Percentiles rank a stretch among this genome's conserved stretches.
Conservation (phyloP, 495 filamentous ascomycete species). For the Diplogelasinospora grovesii region DNA sequence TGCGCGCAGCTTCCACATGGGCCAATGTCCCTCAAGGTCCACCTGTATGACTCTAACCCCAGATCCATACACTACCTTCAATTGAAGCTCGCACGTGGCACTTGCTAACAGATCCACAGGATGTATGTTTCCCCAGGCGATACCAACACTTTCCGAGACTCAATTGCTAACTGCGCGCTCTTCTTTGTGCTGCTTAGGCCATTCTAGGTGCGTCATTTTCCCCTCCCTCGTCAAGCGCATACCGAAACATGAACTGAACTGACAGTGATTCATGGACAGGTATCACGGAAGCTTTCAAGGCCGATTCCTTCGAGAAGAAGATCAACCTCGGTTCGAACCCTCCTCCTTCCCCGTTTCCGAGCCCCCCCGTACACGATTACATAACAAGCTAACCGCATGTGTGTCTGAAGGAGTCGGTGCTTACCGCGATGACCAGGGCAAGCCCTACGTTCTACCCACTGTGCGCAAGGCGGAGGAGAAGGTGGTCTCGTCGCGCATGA, state of each 20-base stretch:
- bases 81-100: constrained; percentile 4
- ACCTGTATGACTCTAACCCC: constrained; percentile 56
- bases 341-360: neutral
- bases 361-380: neutral
- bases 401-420: constrained; percentile 59
- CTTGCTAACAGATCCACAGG: constrained; percentile 32
- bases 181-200: constrained; percentile 43
- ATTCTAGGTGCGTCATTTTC: constrained; percentile 57
- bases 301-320: constrained; percentile 83
- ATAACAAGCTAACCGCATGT: constrained; percentile 2
- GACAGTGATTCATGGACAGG: constrained; percentile 39
- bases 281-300: constrained; percentile 99
- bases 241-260: constrained; percentile 1
- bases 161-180: constrained; percentile 14
- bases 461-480: constrained; percentile 84
- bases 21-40: constrained; percentile 85
- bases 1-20: constrained; percentile 76
- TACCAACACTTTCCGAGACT: neutral
- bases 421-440: constrained; percentile 90
- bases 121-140: constrained; percentile 44
- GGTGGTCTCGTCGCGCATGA: constrained; percentile 64
- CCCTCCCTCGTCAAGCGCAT: constrained; percentile 1
- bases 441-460: constrained; percentile 94
- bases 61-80: neutral
- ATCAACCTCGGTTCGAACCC: constrained; percentile 74